phyloP scores from a whole-genome alignment of 2,329 filamentous ascomycete genomes.

The Trichophyton benhamiae region DNA sequence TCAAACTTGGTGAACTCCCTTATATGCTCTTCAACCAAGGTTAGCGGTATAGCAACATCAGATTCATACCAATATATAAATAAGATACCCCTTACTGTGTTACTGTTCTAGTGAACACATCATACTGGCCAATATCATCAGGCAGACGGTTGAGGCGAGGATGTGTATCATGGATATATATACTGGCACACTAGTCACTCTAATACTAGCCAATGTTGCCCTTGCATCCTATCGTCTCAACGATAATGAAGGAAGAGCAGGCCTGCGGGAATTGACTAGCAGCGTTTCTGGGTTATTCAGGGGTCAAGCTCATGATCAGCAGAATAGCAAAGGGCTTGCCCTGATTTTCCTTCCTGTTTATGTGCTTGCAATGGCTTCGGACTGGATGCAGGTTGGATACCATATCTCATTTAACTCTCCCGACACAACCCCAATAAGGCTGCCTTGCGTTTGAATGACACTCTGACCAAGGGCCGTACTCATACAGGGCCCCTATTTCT shows the following conservation, averaged over 20 bases:
- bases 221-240: conserved; percentile 4
- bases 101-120: background rate
- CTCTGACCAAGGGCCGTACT: background rate
- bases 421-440: background rate
- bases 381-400: conserved; percentile 11
- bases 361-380: conserved; percentile 11
- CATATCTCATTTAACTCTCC: background rate
- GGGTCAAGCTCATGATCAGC: background rate
- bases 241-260: background rate
- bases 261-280: background rate
- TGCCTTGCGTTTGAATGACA: background rate
- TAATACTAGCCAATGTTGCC: conserved; percentile 8
- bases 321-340: conserved; percentile 1
- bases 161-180: conserved; percentile 7
- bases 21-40: no score
- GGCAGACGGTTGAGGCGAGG: background rate
- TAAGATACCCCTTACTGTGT: background rate
- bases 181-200: conserved; percentile 2
- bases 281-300: background rate
- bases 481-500: conserved; percentile 11
- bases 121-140: background rate
- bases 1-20: no score
- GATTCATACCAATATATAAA: no score
- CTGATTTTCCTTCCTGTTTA: conserved; percentile 10
- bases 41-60: no score